A percentile compares a stretch with the other conserved stretches of the same genome.
Evolutionary conservation across 2,329 filamentous ascomycete species (phyloP).

Genomic region (Trichoderma afroharzianum): DNA sequence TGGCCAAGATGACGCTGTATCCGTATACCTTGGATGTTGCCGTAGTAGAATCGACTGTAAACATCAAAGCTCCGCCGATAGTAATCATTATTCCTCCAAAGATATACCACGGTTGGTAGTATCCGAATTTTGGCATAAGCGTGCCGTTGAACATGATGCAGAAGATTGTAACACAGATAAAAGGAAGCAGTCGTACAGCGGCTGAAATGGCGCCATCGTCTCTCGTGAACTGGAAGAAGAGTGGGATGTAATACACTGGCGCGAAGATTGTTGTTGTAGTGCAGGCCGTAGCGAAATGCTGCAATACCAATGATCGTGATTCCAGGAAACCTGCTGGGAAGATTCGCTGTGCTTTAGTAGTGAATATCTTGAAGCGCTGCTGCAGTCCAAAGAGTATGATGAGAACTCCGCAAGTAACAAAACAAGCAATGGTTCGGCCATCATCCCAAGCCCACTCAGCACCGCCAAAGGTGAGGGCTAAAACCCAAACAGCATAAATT

Average conservation of each 20-base stretch:
- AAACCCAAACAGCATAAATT: background rate
- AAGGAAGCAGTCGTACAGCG: background rate
- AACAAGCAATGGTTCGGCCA: background rate
- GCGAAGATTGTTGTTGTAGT: background rate
- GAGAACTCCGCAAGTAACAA: background rate
- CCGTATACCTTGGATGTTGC: background rate
- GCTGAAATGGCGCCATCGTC: background rate
- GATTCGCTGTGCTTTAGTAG: background rate
- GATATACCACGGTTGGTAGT: background rate
- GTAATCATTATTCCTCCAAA: background rate
- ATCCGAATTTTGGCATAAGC: background rate
- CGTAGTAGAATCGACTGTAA: background rate
- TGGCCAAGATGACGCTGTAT: background rate
- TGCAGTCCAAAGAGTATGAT: background rate
- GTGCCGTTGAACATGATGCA: background rate
- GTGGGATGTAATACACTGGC: background rate
- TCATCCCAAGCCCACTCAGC: background rate
- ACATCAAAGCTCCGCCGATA: background rate
- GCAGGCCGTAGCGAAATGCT: background rate
- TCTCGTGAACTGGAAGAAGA: background rate
- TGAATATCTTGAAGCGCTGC: background rate
- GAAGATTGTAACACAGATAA: background rate
- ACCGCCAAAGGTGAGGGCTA: background rate
- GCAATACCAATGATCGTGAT: background rate
- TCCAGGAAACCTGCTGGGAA: background rate